Base-by-base conservation (phyloP, 2,329 filamentous ascomycete species). In the Fusarium multiceps region DNA sequence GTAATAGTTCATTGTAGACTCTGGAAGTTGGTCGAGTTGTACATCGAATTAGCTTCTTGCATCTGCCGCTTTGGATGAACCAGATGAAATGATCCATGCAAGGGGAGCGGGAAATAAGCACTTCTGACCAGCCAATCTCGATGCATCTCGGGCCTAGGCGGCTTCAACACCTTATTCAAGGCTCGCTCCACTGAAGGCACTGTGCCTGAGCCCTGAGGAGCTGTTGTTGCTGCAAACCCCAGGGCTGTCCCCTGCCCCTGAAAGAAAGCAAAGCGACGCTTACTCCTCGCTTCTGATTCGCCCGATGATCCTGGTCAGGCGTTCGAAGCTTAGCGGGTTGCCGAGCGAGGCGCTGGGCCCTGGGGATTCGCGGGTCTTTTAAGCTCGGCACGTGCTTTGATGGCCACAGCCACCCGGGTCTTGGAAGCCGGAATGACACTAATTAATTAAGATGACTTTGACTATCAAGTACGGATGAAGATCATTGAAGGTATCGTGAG, bases 291-390 rank as follows among this genome's bases (percentile, higher is more conserved):
- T 42, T 59, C 28, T 66, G 68, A 74, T 75, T 72, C 59, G 72
- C 27, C 18, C 21, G 48, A 49, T 40, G 40, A 45, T 54, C 66
- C 57, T 30, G 11, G 41, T 62, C 40, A 43, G 43, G 54, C 56
- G 54, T 57, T 56, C 67, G 66, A 65, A 58, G 71, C 58, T 69
- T 72, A 63, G 65, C 55, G 60, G 59, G 69, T 59, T 70, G 67
- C 63, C 72, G 59, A 73, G 64, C 69, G 66, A 71, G 66, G 60
- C 66, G 72, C 72, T 71, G 68, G 66, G 60, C 66, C 71, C 72
- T 71, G 68, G 46, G 60, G 62, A 59, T 65, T 28, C 37, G 43
- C 59, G 68, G 60, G 51, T 30, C 45, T 60, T 55, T 49, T 41
- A 41, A 49, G 28, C 42, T 30, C 28, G 57, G 65, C 59, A 66